Conservation (phyloP, 495 filamentous ascomycete genomes). For the Tuber magnatum region DNA sequence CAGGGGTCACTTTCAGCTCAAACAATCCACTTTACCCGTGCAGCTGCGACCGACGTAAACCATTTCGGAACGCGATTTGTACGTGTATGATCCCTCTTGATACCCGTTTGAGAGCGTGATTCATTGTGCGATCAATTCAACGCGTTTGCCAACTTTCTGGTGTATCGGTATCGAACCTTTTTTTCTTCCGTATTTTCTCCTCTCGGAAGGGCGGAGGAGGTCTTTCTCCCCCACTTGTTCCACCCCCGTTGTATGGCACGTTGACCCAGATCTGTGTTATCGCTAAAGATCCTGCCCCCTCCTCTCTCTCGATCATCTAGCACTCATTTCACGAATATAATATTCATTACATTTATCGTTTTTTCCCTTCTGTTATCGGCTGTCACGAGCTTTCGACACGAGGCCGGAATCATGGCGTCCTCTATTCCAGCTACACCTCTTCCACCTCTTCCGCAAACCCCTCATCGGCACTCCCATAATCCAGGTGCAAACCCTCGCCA, state of each 20-base stretch:
- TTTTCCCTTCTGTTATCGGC: not conserved
- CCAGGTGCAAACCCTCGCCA: slow-evolving; percentile 19
- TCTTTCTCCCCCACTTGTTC: not conserved
- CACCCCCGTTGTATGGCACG: not conserved
- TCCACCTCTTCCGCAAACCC: slow-evolving; percentile 19
- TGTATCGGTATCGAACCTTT: not conserved
- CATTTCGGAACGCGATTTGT: not conserved
- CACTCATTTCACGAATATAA: not conserved
- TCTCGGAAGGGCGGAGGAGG: not conserved
- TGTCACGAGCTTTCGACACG: not conserved
- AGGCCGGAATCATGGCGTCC: slow-evolving; percentile 20
- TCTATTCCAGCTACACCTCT: slow-evolving; percentile 16
- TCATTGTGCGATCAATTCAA: not conserved
- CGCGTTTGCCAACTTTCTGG: not conserved
- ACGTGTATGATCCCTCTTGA: not conserved
- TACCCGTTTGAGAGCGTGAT: not conserved
- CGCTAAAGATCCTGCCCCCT: not conserved
- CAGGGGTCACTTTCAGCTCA: not conserved
- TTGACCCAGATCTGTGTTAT: not conserved
- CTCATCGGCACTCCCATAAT: slow-evolving; percentile 34
- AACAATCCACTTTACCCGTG: not conserved
- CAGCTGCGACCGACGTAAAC: not conserved
- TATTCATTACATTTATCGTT: not conserved
- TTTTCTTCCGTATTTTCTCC: not conserved
- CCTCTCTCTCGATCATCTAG: not conserved